Evolutionary conservation across 2,329 filamentous ascomycete species (phyloP), one percentile per base, ranked within the genome.

Genomic region (Chaetomium sp.): DNA sequence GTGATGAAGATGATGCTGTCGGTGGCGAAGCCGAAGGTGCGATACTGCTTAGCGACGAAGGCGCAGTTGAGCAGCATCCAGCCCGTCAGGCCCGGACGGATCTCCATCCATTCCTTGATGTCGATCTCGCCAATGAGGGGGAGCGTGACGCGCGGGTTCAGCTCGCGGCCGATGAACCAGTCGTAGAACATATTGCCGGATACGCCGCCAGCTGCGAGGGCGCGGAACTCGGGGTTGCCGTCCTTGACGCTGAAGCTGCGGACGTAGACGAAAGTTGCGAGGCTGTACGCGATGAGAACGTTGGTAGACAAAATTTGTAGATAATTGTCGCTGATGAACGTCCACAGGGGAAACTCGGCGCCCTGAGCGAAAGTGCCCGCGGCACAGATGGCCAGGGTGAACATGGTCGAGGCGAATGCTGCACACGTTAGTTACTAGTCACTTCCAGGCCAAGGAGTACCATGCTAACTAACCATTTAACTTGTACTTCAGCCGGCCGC

Each of bases 111-210:
- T 66, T 89, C 83, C 79, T 97, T 97, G 78, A 98, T 90, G 74
- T 98, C 94, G 57, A 97, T 83, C 71, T 92, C 90, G 65, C 92
- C 92, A 68, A 97, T 83, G 57, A 96, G 76, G 2, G 93, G 93
- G 27, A 97, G 79, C 0, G 83, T 86, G 65, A 96, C 78, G 57
- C 93, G 91, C 3, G 94, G 94, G 78, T 98, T 98, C 66, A 98
- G 87, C 77, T 98, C 94, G 31, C 94, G 91, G 23, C 94, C 94
- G 69, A 98, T 97, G 79, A 93, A 98, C 87, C 92, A 98, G 78
- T 98, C 94, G 76, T 98, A 97, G 45, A 97, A 78, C 68, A 92
- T 80, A 77, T 96, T 97, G 64, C 93, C 93, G 1, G 87, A 88
- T 74, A 90, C 86, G 19, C 93, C 93, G 51, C 93, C 93, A 1